phyloP scores from a whole-genome alignment of 768 basidiomycete species.

The Xerocomellus amylosporus region DNA sequence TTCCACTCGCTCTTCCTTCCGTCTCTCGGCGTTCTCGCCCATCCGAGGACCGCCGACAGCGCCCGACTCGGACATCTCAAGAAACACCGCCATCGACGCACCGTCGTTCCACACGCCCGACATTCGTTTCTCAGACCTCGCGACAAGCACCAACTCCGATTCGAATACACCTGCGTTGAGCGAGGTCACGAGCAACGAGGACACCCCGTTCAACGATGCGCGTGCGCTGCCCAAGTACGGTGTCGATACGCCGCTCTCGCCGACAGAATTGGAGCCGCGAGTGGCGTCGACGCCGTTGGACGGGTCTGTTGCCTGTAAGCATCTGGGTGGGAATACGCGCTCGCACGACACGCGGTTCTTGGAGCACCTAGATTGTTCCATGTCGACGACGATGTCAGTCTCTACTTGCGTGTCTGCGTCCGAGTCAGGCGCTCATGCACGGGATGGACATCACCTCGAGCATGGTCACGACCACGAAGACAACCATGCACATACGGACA shows the following conservation, averaged over 20 bases:
- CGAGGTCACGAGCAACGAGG: conserved; percentile 5
- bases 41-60: neutral
- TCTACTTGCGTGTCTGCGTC: conserved; percentile 13
- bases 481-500: neutral
- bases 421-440: conserved; percentile 1
- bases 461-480: neutral
- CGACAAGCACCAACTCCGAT: neutral
- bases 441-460: neutral
- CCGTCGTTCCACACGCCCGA: conserved; percentile 11
- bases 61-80: neutral
- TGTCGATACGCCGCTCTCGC: conserved; percentile 8
- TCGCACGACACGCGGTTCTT: conserved; percentile 19
- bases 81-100: neutral
- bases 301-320: neutral
- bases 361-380: conserved; percentile 20
- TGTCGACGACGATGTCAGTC: conserved; percentile 11
- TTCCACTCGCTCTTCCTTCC: conserved; percentile 18
- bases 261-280: conserved; percentile 3
- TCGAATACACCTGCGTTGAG: conserved; percentile 14
- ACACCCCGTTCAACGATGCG: conserved; percentile 23
- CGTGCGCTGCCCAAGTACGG: conserved; percentile 15
- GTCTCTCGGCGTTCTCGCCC: conserved; percentile 23
- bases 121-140: conserved; percentile 19
- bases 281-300: conserved; percentile 13
- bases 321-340: neutral